phyloP scores from a whole-genome alignment of 495 filamentous ascomycete genomes.

The Pseudevernia furfuracea region DNA sequence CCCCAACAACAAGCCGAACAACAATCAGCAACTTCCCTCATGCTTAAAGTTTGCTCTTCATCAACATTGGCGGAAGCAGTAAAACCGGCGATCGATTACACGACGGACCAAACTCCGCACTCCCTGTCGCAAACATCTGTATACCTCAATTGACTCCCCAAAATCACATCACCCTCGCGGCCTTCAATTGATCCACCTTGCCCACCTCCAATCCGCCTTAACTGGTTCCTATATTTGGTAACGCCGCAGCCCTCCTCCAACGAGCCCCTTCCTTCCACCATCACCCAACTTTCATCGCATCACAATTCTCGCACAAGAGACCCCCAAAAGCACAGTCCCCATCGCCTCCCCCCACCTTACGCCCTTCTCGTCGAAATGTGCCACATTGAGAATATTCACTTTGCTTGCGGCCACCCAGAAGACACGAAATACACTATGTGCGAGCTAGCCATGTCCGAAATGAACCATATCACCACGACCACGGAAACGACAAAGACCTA shows the following conservation, averaged over 20 bases:
- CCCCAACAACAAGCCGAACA: slow-evolving; percentile 8
- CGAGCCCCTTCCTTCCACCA: background rate
- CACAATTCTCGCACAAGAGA: background rate
- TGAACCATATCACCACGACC: slow-evolving; percentile 19
- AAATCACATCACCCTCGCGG: background rate
- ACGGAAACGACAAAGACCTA: slow-evolving; percentile 14
- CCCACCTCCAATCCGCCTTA: slow-evolving; percentile 7
- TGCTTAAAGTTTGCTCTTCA: background rate
- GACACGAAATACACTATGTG: slow-evolving; percentile 26
- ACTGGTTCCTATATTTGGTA: background rate
- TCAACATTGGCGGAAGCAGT: slow-evolving; percentile 12
- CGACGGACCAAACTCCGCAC: slow-evolving; percentile 9
- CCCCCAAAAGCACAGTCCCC: background rate
- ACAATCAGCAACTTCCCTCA: background rate
- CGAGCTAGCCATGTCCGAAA: slow-evolving; percentile 22
- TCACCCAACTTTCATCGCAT: slow-evolving; percentile 1
- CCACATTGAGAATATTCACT: slow-evolving; percentile 22
- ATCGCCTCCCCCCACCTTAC: background rate
- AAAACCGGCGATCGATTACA: slow-evolving; percentile 2
- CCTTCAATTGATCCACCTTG: background rate
- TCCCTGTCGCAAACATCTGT: background rate
- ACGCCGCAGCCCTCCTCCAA: slow-evolving; percentile 1
- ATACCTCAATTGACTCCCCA: slow-evolving; percentile 6
- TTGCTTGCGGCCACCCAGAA: slow-evolving; percentile 22
- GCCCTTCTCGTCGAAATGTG: slow-evolving; percentile 15